phyloP scores from a whole-genome alignment of 2,329 filamentous ascomycete genomes.

The Phyllosticta capitalensis region DNA sequence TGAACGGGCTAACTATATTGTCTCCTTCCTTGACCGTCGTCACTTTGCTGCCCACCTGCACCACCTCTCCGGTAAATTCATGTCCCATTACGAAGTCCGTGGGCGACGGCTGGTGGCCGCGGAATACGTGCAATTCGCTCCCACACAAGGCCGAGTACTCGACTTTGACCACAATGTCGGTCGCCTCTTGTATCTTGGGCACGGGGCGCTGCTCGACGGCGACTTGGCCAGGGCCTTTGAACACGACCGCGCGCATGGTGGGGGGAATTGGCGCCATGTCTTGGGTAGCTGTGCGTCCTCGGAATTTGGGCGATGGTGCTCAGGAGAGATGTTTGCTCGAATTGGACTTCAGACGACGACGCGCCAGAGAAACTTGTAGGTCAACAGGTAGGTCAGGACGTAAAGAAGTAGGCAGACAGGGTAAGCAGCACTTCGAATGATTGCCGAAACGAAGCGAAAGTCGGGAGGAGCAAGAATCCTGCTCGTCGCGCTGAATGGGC shows the following conservation, averaged over 20 bases:
- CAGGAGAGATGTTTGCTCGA: too few species aligned
- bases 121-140: slow-evolving; percentile 79
- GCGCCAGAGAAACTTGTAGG: neutral
- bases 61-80: slow-evolving; percentile 73
- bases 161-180: slow-evolving; percentile 76
- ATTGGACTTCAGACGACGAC: too few species aligned
- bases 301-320: neutral
- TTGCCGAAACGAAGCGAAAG: too few species aligned
- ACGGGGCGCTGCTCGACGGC: slow-evolving; percentile 71
- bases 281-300: neutral
- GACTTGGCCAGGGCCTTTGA: slow-evolving; percentile 68
- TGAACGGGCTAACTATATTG: slow-evolving; percentile 75
- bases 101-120: slow-evolving; percentile 63
- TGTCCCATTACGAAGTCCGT: slow-evolving; percentile 67
- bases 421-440: too few species aligned
- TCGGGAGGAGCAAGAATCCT: too few species aligned
- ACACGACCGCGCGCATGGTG: slow-evolving; percentile 79
- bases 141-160: slow-evolving; percentile 78
- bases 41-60: slow-evolving; percentile 58
- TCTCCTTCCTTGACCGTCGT: slow-evolving; percentile 64
- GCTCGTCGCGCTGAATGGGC: too few species aligned
- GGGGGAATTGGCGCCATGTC: slow-evolving; percentile 22
- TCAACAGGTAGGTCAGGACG: too few species aligned
- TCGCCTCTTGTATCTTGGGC: slow-evolving; percentile 59
- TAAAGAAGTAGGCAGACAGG: too few species aligned